phyloP scores from a whole-genome alignment of 2,329 filamentous ascomycete species.

The Calonectria montana region DNA sequence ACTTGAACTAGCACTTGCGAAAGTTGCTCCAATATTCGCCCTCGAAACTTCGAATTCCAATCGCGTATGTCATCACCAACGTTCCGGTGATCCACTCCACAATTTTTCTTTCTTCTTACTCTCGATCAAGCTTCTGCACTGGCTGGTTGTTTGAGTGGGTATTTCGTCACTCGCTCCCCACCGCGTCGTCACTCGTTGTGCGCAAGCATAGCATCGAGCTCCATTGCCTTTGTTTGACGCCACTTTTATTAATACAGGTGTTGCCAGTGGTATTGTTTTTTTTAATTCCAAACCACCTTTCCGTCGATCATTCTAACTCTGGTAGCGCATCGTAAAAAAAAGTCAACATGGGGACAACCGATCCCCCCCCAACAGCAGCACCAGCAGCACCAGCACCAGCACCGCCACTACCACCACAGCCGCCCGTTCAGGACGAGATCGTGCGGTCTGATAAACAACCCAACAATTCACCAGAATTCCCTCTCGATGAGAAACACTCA shows the following conservation, averaged over 20 bases:
- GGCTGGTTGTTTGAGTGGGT: constrained; percentile 9
- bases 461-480: constrained; percentile 16
- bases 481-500: constrained; percentile 37
- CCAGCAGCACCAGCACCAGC: too few relatives aligned
- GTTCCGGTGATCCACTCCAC: constrained; percentile 33
- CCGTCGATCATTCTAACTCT: not conserved
- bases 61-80: constrained; percentile 31
- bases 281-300: not conserved
- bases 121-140: constrained; percentile 24
- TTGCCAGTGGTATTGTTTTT: not conserved
- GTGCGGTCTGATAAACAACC: constrained; percentile 21
- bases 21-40: not conserved
- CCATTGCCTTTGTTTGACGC: not conserved
- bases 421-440: constrained; percentile 21
- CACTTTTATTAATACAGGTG: not conserved
- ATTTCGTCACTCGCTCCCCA: constrained; percentile 34
- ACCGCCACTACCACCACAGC: not conserved
- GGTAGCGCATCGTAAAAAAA: not conserved
- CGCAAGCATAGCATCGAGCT: not conserved
- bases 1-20: not conserved
- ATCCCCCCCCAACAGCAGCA: too few relatives aligned
- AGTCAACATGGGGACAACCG: constrained; percentile 20
- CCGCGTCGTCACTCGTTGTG: constrained; percentile 16
- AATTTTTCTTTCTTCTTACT: constrained; percentile 24
- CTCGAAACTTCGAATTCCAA: constrained; percentile 15